Base-by-base conservation (phyloP, 176 grass and related monocot genomes). In the Microstegium vimineum region DNA sequence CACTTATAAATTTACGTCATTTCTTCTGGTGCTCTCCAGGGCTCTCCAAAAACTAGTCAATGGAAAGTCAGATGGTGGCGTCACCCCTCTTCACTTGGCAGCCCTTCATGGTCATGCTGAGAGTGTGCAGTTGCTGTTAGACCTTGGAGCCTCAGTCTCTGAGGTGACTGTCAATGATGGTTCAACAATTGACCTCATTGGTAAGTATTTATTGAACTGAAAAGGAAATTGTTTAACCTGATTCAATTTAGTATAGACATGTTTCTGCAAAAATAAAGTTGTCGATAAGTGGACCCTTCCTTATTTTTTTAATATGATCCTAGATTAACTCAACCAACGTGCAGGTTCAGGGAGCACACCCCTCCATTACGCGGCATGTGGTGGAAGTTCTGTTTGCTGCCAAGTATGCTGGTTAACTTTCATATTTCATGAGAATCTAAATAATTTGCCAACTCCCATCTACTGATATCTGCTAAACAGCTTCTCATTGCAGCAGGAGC, bases 151-250 rank as follows among this genome's bases (percentile, higher is more conserved):
- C 66, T 95, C 81, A 85, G 72, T 95, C 32, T 95, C 87, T 75
- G 91, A 96, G 72, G 77, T 89, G 47, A 96, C 97, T 70, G 78
- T 99, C 51, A 86, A 95, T 28, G 97, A 99, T 85, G 97, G 97
- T n/a, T 91, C 97, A 71, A 99, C 97, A 47, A 94, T 99, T 90
- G 97, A 99, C 79, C 89, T 99, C 57, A 95, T 99, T 72, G 93
- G 97, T 96, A 89, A 54, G 65, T 81, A 57, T 62, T 69, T 84
- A 57, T 67, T 62, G 67, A 81, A 47, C 6, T 30, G 14, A 41
- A 68, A 75, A 42, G 59, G 8, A 15, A 23, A 20, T 72, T 73
- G n/a, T 23, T 66, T 28, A 71, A 14, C 9, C 27, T 23, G 62
- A 63, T 57, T 82, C 57, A 82, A 56, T 25, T 78, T 8, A 5